A percentile compares a stretch with the other conserved stretches of the same genome.
Evolutionary conservation across 371 early-diverging fungal genomes (phyloP).

Genomic region (Rhizopus delemar): DNA sequence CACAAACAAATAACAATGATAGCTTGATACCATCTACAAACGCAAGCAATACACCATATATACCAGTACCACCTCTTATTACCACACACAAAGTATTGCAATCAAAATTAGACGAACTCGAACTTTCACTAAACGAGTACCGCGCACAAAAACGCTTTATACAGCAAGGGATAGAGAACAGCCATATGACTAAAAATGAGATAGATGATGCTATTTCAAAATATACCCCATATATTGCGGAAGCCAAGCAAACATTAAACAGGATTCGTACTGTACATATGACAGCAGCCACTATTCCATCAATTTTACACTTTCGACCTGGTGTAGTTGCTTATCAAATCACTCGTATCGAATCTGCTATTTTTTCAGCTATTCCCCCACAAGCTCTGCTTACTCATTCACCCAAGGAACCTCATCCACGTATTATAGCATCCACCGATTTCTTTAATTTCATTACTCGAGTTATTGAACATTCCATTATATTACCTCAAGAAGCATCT

Average conservation of each 20-base stretch:
- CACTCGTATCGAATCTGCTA: constrained; percentile 70
- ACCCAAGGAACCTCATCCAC: constrained; percentile 65
- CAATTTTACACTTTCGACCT: constrained; percentile 66
- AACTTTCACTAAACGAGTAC: constrained; percentile 8
- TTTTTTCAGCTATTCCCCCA: constrained; percentile 71
- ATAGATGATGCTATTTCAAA: constrained; percentile 43
- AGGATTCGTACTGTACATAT: constrained; percentile 59
- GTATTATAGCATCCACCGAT: constrained; percentile 74
- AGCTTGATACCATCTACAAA: constrained; percentile 34
- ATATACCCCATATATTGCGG: constrained; percentile 47
- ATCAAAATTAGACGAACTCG: constrained; percentile 34
- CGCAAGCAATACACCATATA: constrained; percentile 45
- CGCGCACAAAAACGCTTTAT: constrained; percentile 9
- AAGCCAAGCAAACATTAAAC: constrained; percentile 53
- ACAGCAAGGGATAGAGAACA: not conserved
- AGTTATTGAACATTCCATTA: constrained; percentile 70
- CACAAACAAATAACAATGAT: constrained; percentile 52
- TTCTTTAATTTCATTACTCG: constrained; percentile 85
- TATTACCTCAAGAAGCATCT: constrained; percentile 62
- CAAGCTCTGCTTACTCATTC: constrained; percentile 67
- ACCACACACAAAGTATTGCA: constrained; percentile 48
- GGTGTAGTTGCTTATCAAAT: constrained; percentile 74
- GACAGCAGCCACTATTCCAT: constrained; percentile 61
- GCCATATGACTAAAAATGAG: constrained; percentile 32
- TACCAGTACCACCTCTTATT: constrained; percentile 53